A percentile compares a stretch with the other conserved stretches of the same genome.
Evolutionary conservation across 805 yeast species (phyloP).

Genomic region (Metschnikowia borealis): DNA sequence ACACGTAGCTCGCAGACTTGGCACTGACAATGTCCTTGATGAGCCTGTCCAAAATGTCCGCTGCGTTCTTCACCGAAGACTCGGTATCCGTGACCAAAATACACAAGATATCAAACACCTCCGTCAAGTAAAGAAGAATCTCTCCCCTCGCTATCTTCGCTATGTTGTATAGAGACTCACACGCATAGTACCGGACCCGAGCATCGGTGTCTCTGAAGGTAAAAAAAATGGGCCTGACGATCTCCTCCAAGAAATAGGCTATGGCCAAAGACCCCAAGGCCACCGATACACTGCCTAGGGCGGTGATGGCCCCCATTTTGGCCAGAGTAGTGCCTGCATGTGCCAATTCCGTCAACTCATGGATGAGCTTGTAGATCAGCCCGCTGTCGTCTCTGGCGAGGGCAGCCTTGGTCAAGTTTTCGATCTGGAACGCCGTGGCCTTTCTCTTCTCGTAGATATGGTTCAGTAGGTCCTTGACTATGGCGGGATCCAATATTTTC

Average conservation of each 20-base stretch:
- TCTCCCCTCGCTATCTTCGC: conserved; percentile 97
- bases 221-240: conserved; percentile 88
- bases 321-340: conserved; percentile 62
- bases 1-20: conserved; percentile 83
- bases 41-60: conserved; percentile 84
- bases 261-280: conserved; percentile 85
- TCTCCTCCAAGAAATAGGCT: conserved; percentile 75
- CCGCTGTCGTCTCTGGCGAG: conserved; percentile 57
- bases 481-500: conserved; percentile 29
- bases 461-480: conserved; percentile 41
- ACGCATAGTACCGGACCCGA: conserved; percentile 94
- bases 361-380: conserved; percentile 59
- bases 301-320: conserved; percentile 93
- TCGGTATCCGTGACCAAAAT: conserved; percentile 88
- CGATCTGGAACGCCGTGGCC: conserved; percentile 59
- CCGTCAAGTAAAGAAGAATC: conserved; percentile 85
- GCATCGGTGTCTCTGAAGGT: conserved; percentile 97
- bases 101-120: conserved; percentile 89
- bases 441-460: conserved; percentile 45
- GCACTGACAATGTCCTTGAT: conserved; percentile 94
- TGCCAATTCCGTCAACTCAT: conserved; percentile 77
- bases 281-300: conserved; percentile 91
- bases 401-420: conserved; percentile 69
- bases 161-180: conserved; percentile 91
- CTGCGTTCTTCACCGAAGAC: conserved; percentile 89